These are phyloP conservation scores for Leccinum arenicola DNA, from an alignment of 768 basidiomycete genomes.

Conservation along the genomic window DNA sequence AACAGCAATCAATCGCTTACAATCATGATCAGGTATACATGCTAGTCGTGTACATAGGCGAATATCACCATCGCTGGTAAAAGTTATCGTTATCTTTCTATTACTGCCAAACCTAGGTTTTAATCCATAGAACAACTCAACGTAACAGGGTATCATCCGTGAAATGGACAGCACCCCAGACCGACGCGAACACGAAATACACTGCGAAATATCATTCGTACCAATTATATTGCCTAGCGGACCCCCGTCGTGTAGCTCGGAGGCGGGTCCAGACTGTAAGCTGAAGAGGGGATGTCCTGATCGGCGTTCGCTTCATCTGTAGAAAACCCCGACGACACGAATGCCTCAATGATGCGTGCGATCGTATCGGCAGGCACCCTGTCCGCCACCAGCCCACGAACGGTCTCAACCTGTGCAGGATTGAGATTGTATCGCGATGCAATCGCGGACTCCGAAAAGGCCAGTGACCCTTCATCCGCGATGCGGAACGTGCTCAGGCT, in stretches of 20 bases:
- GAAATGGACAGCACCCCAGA: too few relatives aligned
- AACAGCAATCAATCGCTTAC: too few relatives aligned
- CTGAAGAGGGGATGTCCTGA: not conserved
- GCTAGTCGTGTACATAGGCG: too few relatives aligned
- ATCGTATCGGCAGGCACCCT: slow-evolving; percentile 13
- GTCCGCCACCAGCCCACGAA: slow-evolving; percentile 10
- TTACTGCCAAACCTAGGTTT: too few relatives aligned
- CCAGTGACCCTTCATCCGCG: not conserved
- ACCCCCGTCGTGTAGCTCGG: slow-evolving; percentile 21
- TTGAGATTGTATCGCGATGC: slow-evolving; percentile 7
- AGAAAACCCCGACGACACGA: not conserved
- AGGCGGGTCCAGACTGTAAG: slow-evolving; percentile 7
- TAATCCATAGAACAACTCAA: too few relatives aligned
- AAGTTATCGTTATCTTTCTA: too few relatives aligned
- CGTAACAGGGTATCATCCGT: too few relatives aligned
- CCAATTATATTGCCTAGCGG: not conserved
- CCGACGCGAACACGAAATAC: not conserved
- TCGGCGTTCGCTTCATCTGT: not conserved
- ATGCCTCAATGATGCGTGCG: slow-evolving; percentile 14
- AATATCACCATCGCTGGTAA: too few relatives aligned
- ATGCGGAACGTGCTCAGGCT: not conserved
- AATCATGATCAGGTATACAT: too few relatives aligned
- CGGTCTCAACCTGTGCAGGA: slow-evolving; percentile 8
- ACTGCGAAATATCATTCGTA: too few relatives aligned
- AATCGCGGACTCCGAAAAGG: not conserved